Conservation (phyloP, 2,329 filamentous ascomycete genomes). For the Clarireedia monteithiana region DNA sequence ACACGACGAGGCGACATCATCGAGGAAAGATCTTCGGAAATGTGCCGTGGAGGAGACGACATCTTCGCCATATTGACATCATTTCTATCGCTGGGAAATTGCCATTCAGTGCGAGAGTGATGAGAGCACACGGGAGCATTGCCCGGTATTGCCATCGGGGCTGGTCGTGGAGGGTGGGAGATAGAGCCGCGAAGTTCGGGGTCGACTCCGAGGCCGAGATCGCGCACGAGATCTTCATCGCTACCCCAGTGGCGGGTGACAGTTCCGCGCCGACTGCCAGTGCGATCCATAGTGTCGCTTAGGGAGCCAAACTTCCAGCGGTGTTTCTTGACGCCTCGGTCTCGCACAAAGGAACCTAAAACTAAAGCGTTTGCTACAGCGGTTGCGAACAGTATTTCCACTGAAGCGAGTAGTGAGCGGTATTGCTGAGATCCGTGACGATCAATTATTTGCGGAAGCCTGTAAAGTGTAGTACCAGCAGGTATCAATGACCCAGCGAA, state of each 20-base stretch:
- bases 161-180: slow-evolving; percentile 20
- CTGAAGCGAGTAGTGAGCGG: slow-evolving; percentile 79
- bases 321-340: slow-evolving; percentile 81
- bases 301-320: slow-evolving; percentile 63
- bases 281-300: slow-evolving; percentile 54
- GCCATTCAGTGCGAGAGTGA: slow-evolving; percentile 20
- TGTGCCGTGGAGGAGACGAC: slow-evolving; percentile 14
- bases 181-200: slow-evolving; percentile 39
- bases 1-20: slow-evolving; percentile 48
- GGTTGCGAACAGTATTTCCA: slow-evolving; percentile 85
- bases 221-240: slow-evolving; percentile 82
- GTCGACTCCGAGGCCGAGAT: slow-evolving; percentile 62
- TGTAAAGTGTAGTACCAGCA: slow-evolving; percentile 71
- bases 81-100: slow-evolving; percentile 31
- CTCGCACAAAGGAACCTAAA: slow-evolving; percentile 84
- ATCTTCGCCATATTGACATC: slow-evolving; percentile 35
- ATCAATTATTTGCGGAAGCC: slow-evolving; percentile 70
- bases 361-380: slow-evolving; percentile 83
- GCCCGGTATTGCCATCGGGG: slow-evolving; percentile 26
- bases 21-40: slow-evolving; percentile 26
- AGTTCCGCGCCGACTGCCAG: slow-evolving; percentile 36
- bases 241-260: slow-evolving; percentile 68
- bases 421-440: slow-evolving; percentile 71
- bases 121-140: slow-evolving; percentile 20
- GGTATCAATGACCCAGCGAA: slow-evolving; percentile 81